Percentiles rank a stretch among this genome's conserved stretches.
These are phyloP conservation scores for Coemansia sp. DNA, from an alignment of 192 early-diverging fungal genomes.

Conservation along the genomic window DNA sequence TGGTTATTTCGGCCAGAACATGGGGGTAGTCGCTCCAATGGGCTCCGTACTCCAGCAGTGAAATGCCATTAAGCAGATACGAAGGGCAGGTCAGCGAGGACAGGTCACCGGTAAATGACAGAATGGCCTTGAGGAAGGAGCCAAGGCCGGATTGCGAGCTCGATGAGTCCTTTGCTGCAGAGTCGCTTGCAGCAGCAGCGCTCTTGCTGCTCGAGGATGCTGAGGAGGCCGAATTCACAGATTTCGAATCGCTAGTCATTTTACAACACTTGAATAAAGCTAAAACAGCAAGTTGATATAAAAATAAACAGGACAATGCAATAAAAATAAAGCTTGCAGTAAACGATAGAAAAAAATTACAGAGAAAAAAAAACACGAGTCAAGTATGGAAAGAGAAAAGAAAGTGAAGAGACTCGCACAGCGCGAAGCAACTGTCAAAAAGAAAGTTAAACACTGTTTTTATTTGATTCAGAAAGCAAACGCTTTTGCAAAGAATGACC, in stretches of 20 bases:
- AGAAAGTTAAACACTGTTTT: too few relatives aligned
- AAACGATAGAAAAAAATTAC: not conserved
- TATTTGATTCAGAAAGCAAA: too few relatives aligned
- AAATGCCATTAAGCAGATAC: slow-evolving; percentile 73
- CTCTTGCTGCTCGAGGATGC: slow-evolving; percentile 12
- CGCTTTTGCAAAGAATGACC: too few relatives aligned
- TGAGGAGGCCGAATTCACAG: slow-evolving; percentile 27
- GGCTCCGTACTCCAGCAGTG: slow-evolving; percentile 73
- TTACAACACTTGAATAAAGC: not conserved
- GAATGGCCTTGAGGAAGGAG: slow-evolving; percentile 66
- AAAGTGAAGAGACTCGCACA: too few relatives aligned
- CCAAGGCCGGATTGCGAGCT: slow-evolving; percentile 63
- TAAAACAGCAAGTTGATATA: not conserved
- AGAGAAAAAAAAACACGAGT: not conserved
- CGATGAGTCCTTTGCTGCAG: slow-evolving; percentile 56
- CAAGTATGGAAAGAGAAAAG: not conserved
- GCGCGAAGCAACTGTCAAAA: too few relatives aligned
- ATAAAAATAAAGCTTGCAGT: not conserved
- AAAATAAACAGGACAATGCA: not conserved
- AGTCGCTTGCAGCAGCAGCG: slow-evolving; percentile 24
- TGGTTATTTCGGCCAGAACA: slow-evolving; percentile 65
- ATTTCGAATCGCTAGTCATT: slow-evolving; percentile 49
- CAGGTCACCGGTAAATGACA: slow-evolving; percentile 79
- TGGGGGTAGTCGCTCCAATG: slow-evolving; percentile 66
- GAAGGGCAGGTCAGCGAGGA: slow-evolving; percentile 78